Conservation (phyloP, 2,329 filamentous ascomycete genomes). For the Fusarium continuum region DNA sequence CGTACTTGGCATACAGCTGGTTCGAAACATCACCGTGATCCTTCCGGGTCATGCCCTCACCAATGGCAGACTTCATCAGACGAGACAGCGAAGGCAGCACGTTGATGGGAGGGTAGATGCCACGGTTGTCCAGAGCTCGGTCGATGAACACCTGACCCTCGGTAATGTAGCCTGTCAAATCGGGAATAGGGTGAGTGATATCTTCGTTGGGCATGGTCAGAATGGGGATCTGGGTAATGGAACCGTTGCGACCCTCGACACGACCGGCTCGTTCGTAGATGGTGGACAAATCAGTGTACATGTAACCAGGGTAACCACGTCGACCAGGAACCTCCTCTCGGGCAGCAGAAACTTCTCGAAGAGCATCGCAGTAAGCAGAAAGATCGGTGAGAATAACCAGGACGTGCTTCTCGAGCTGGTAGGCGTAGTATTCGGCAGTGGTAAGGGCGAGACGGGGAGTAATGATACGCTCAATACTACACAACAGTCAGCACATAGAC, state of each 20-base stretch:
- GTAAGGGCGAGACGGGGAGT: conserved; percentile 97
- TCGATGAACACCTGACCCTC: conserved; percentile 99
- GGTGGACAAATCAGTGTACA: conserved; percentile 99
- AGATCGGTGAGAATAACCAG: conserved; percentile 98
- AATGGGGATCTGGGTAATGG: conserved; percentile 98
- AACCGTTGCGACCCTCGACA: conserved; percentile 96
- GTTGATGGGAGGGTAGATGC: conserved; percentile 98
- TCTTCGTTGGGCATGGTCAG: conserved; percentile 99
- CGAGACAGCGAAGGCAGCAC: conserved; percentile 96
- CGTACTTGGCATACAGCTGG: conserved; percentile 99
- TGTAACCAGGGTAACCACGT: conserved; percentile 99
- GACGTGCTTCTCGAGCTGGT: conserved; percentile 99
- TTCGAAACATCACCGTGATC: conserved; percentile 99
- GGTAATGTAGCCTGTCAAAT: conserved; percentile 98
- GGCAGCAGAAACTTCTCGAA: conserved; percentile 97
- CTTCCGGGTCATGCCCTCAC: conserved; percentile 94
- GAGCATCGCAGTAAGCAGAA: conserved; percentile 96
- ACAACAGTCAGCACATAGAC: conserved; percentile 9
- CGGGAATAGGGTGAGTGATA: conserved; percentile 98
- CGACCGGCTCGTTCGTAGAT: conserved; percentile 99
- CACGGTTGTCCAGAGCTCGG: conserved; percentile 92
- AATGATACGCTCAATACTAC: conserved; percentile 98
- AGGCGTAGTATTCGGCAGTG: conserved; percentile 99
- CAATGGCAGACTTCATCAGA: conserved; percentile 99
- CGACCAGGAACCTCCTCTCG: conserved; percentile 99